phyloP scores from a whole-genome alignment of 1,284 basidiomycete genomes.

The Heterobasidion parviporum region DNA sequence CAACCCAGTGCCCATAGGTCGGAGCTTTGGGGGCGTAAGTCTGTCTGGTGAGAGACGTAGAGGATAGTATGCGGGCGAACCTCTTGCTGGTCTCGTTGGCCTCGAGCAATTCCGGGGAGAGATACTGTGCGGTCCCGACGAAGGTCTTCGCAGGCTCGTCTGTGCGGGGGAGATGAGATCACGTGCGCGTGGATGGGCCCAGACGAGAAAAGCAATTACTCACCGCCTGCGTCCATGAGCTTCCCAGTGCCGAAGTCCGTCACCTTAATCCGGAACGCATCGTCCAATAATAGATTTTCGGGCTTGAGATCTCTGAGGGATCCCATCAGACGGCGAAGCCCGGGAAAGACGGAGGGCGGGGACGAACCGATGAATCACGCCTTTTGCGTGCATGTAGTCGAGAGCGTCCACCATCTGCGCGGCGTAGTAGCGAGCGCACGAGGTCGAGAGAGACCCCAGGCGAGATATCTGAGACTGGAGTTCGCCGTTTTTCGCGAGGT shows the following conservation, averaged over 20 bases:
- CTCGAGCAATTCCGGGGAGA: slow-evolving; percentile 86
- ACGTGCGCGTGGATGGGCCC: slow-evolving; percentile 10
- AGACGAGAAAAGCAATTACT: slow-evolving; percentile 8
- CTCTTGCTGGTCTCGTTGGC: slow-evolving; percentile 67
- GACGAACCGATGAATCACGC: slow-evolving; percentile 76
- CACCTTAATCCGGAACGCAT: slow-evolving; percentile 82
- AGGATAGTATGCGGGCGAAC: slow-evolving; percentile 25
- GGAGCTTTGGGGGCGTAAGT: slow-evolving; percentile 42
- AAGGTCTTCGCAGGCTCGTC: slow-evolving; percentile 66
- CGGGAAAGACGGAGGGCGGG: slow-evolving; percentile 3
- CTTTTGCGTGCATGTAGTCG: slow-evolving; percentile 83
- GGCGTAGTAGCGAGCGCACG: slow-evolving; percentile 73
- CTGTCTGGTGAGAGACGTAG: not conserved
- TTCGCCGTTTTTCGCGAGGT: slow-evolving; percentile 87
- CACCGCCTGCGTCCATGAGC: slow-evolving; percentile 55
- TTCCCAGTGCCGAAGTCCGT: slow-evolving; percentile 98
- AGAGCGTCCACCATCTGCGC: slow-evolving; percentile 87
- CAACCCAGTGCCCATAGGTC: slow-evolving; percentile 99
- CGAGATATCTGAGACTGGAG: slow-evolving; percentile 73
- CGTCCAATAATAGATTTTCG: slow-evolving; percentile 87
- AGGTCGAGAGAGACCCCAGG: slow-evolving; percentile 74
- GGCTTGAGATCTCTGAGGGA: slow-evolving; percentile 74
- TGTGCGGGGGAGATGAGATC: slow-evolving; percentile 12
- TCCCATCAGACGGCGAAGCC: not conserved
- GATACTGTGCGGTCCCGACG: slow-evolving; percentile 96